phyloP scores from a whole-genome alignment of 306 rosid genomes.

The Acacia crassicarpa region DNA sequence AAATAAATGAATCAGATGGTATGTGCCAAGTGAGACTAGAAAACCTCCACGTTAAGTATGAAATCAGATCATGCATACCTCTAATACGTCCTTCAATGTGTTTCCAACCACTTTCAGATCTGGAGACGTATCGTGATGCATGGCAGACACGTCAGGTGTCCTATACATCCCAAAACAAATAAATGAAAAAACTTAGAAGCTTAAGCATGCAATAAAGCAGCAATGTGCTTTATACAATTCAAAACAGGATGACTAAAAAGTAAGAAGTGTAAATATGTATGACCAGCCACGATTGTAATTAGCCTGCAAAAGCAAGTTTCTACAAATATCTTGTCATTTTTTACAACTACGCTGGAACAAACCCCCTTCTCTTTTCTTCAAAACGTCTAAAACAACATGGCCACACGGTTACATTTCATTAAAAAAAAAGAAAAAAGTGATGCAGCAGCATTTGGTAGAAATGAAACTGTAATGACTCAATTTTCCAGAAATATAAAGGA shows the following conservation, averaged over 20 bases:
- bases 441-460: background rate
- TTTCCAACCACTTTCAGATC: slow-evolving; percentile 78
- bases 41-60: background rate
- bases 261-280: slow-evolving; percentile 1
- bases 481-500: background rate
- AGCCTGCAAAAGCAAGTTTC: background rate
- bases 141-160: slow-evolving; percentile 91
- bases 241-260: slow-evolving; percentile 7
- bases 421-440: background rate
- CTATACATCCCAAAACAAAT: slow-evolving; percentile 41
- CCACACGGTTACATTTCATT: background rate
- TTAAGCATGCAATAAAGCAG: slow-evolving; percentile 8
- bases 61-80: slow-evolving; percentile 46
- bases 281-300: background rate
- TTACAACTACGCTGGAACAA: background rate
- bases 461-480: background rate
- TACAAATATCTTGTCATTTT: background rate
- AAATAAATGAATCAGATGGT: background rate
- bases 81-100: slow-evolving; percentile 72
- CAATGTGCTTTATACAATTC: slow-evolving; percentile 15
- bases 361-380: background rate
- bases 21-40: background rate
- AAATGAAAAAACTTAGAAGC: slow-evolving; percentile 5
- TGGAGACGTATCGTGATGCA: slow-evolving; percentile 85
- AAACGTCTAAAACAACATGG: background rate